These are phyloP conservation scores for Acrodontium crateriforme DNA, from an alignment of 2,329 filamentous ascomycete species.

Conservation along the genomic window DNA sequence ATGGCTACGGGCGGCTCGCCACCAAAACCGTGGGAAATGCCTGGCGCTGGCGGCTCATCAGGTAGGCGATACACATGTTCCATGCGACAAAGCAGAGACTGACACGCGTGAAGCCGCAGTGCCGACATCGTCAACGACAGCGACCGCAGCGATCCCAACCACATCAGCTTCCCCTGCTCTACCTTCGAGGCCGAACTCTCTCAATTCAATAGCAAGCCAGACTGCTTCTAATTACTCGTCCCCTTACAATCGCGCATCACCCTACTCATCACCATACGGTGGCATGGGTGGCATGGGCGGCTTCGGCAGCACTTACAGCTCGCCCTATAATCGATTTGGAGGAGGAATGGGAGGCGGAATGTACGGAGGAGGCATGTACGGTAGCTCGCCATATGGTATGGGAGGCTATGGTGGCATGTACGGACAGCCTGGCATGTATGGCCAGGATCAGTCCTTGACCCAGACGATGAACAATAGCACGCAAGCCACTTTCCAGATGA, in stretches of 20 bases:
- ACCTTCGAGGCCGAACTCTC: constrained; percentile 65
- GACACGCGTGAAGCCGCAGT: constrained; percentile 8
- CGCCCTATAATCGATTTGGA: constrained; percentile 42
- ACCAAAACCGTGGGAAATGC: constrained; percentile 93
- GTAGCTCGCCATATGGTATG: constrained; percentile 12
- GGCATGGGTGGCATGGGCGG: constrained; percentile 31
- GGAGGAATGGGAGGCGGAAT: constrained; percentile 27
- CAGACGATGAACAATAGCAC: constrained; percentile 91
- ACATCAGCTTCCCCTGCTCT: constrained; percentile 48
- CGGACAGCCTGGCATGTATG: constrained; percentile 40
- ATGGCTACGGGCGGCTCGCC: constrained; percentile 43
- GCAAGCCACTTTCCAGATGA: constrained; percentile 92
- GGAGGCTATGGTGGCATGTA: constrained; percentile 24
- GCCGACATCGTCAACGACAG: constrained; percentile 2
- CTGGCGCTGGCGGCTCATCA: constrained; percentile 37
- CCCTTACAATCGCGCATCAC: constrained; percentile 27
- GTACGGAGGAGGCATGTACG: constrained; percentile 17
- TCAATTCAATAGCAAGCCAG: constrained; percentile 69
- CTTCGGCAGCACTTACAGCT: constrained; percentile 28
- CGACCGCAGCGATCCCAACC: constrained; percentile 30
- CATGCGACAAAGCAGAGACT: constrained; percentile 19
- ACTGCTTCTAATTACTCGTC: constrained; percentile 70
- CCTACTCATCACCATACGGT: constrained; percentile 40
- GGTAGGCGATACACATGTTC: constrained; percentile 10
- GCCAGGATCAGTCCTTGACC: constrained; percentile 88